Conservation (phyloP, 2,329 filamentous ascomycete species). For the Pseudocercospora vitis region DNA sequence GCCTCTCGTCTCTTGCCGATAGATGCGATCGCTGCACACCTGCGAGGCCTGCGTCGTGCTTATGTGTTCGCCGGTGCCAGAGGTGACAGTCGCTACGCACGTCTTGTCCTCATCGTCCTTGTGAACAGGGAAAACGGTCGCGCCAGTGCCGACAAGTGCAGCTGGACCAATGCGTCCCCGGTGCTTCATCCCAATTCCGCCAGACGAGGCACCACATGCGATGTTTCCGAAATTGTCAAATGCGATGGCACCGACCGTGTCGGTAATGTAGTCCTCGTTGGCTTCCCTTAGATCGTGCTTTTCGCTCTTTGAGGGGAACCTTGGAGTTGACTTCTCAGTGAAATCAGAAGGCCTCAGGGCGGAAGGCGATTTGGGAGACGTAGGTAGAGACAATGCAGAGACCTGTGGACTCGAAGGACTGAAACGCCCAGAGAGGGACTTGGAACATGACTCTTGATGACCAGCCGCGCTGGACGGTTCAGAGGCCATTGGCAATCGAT, state of each 20-base stretch:
- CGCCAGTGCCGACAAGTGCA: constrained; percentile 87
- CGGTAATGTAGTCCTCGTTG: constrained; percentile 68
- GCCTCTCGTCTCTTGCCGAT: constrained; percentile 61
- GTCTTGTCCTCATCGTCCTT: constrained; percentile 66
- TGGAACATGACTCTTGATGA: not conserved
- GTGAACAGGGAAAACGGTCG: constrained; percentile 79
- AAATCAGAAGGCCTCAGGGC: not conserved
- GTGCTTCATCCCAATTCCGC: constrained; percentile 98
- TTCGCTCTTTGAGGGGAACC: not conserved
- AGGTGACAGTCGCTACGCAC: constrained; percentile 81
- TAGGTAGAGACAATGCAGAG: not conserved
- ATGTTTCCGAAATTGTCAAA: constrained; percentile 84
- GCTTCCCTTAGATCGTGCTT: not conserved
- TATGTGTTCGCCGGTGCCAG: constrained; percentile 97
- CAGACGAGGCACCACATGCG: constrained; percentile 91
- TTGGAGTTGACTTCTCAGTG: not conserved
- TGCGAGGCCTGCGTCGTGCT: constrained; percentile 89
- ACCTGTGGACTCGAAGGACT: not conserved
- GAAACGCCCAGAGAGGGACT: not conserved
- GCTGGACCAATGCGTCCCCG: constrained; percentile 87
- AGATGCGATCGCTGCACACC: constrained; percentile 81
- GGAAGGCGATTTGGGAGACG: not conserved
- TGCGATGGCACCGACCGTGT: constrained; percentile 94
- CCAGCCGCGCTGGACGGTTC: not conserved
- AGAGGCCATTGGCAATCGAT: not conserved